Evolutionary conservation across 73 alveolate genomes (phyloP), one percentile per base, ranked within the genome.

Genomic region (Blepharisma japonicum): DNA sequence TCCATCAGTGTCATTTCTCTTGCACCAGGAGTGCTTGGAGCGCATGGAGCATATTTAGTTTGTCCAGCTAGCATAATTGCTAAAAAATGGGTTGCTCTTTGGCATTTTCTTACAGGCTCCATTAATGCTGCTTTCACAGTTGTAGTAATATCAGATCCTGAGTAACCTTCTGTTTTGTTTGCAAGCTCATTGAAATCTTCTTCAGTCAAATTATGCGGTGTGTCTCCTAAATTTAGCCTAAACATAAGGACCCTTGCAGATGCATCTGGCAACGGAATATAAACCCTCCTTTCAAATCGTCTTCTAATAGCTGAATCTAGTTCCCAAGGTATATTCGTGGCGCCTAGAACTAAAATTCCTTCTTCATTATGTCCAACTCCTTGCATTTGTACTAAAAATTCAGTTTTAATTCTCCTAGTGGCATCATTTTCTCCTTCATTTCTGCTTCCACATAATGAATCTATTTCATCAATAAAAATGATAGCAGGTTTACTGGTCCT

Each of bases 301-400:
- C 99, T 90, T 81, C 99, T 94, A 82, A 97, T 87, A 21, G 99
- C 99, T 7, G 98, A 92, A 84, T 97, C 99, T 48, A 97, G 81
- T 79, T 88, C 98, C 99, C 99, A 97, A 3, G 99, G 99, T 7
- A 94, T 82, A 87, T 97, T 97, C 47, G 99, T 95, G 23, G 99
- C 99, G 11, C 99, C 99, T 45, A 97, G 87, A 21, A 97, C 99
- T 48, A 97, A 83, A 45, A 97, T 88, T 42, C 96, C 95, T 42
- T 95, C 91, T 80, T 94, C 90, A 74, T 92, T 93, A 82, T 90
- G 83, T 6, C 98, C 99, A 18, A 95, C 98, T 68, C 98, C 98
- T 78, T 94, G 87, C 98, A 96, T 95, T 89, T 97, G 91, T n/a
- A 94, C 99, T 50, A 97, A 87, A 83, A 97, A 94, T 87, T 97